phyloP scores from a whole-genome alignment of 106 monocot genomes.

The Agapanthus africanus region DNA sequence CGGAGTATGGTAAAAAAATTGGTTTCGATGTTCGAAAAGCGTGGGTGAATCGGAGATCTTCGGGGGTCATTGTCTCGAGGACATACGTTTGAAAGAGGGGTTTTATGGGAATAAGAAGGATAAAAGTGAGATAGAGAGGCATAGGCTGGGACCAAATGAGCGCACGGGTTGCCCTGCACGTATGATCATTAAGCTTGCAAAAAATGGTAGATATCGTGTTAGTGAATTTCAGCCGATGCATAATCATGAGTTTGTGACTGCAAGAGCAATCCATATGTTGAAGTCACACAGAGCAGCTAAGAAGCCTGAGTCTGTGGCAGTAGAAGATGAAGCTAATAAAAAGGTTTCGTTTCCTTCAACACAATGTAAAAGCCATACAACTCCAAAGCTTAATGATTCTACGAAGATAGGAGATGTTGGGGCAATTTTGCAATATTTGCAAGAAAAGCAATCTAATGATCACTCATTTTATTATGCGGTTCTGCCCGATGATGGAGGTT shows the following conservation, averaged over 20 bases:
- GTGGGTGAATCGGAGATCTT: slow-evolving; percentile 22
- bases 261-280: slow-evolving; percentile 14
- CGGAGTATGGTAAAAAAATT: slow-evolving; percentile 23
- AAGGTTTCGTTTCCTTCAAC: background rate
- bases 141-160: slow-evolving; percentile 8
- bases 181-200: slow-evolving; percentile 23
- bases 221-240: slow-evolving; percentile 18
- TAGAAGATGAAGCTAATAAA: background rate
- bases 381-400: background rate
- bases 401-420: slow-evolving; percentile 23
- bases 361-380: background rate
- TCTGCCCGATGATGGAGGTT: slow-evolving; percentile 16
- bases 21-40: slow-evolving; percentile 40
- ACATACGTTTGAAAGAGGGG: slow-evolving; percentile 33
- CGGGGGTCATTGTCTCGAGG: slow-evolving; percentile 27
- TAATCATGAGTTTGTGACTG: slow-evolving; percentile 21
- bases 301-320: background rate
- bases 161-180: slow-evolving; percentile 22
- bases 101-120: slow-evolving; percentile 13
- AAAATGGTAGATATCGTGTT: slow-evolving; percentile 27
- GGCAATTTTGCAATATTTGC: slow-evolving; percentile 25
- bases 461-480: slow-evolving; percentile 27
- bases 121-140: slow-evolving; percentile 6
- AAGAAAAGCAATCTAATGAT: slow-evolving; percentile 19
- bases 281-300: slow-evolving; percentile 10